These are phyloP conservation scores for Camelina laxa DNA, from an alignment of 345 rosid genomes.

Conservation along the genomic window DNA sequence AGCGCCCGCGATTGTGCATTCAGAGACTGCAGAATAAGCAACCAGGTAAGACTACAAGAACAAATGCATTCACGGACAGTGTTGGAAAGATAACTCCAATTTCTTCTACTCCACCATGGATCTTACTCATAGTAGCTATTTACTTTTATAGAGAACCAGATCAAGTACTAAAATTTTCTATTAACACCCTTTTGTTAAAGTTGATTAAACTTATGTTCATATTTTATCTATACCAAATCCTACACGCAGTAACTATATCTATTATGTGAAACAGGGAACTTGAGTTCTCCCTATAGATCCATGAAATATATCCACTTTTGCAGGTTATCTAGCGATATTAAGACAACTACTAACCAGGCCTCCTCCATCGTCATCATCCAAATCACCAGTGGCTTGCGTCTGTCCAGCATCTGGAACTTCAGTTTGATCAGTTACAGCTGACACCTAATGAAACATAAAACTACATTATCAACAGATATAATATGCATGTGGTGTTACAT, in stretches of 20 bases:
- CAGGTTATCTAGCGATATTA: slow-evolving; percentile 2
- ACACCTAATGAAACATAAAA: slow-evolving; percentile 60
- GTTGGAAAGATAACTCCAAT: slow-evolving; percentile 6
- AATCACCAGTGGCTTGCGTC: slow-evolving; percentile 65
- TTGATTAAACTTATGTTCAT: background rate
- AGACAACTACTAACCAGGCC: slow-evolving; percentile 77
- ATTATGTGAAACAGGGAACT: slow-evolving; percentile 9
- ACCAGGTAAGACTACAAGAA: slow-evolving; percentile 21
- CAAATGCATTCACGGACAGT: background rate
- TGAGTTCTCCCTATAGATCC: slow-evolving; percentile 20
- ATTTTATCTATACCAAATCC: background rate
- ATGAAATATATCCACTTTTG: slow-evolving; percentile 15
- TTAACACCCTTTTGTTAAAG: background rate
- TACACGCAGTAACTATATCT: background rate
- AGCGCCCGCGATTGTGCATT: slow-evolving; percentile 89
- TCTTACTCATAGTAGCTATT: slow-evolving; percentile 8
- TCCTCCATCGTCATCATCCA: slow-evolving; percentile 96
- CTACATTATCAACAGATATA: slow-evolving; percentile 10
- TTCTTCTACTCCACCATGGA: slow-evolving; percentile 7
- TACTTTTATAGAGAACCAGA: background rate
- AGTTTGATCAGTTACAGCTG: slow-evolving; percentile 89
- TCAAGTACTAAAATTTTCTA: background rate
- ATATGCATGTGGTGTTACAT: slow-evolving; percentile 11
- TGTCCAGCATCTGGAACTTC: slow-evolving; percentile 64
- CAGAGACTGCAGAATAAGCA: slow-evolving; percentile 63